Base-by-base conservation (phyloP, 768 basidiomycete species). In the Pleurotus tuber-regium region DNA sequence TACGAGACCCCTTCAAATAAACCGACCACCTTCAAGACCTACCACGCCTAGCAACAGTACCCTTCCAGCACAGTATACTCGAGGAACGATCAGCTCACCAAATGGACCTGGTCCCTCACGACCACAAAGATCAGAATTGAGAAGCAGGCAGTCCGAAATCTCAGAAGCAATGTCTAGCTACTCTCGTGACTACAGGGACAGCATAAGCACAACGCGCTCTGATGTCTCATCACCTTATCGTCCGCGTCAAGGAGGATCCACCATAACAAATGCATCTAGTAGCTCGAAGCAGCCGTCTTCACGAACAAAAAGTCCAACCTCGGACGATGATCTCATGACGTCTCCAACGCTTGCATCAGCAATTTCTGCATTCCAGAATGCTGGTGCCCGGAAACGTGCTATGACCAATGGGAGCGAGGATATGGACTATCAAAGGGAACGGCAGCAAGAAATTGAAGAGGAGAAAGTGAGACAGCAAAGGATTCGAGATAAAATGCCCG, bases 341-440 rank as follows among this genome's bases (percentile, higher is more conserved):
- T 77, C 82, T 23, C 72, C 76, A 2, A 70, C 80, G 11, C 63
- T 87, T 30, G 70, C 70, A 12, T 73, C 74, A 42, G 86, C 78
- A 11, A 69, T 90, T 61, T 80, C 86, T 51, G 86, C 88, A 19
- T 91, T 91, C 64, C 80, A 83, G 61, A 76, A 78, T 46, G 82
- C 83, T 3, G 83, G 81, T 38, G 70, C 74, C n/a, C 74, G 83
- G 29, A 74, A 74, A 56, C 82, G 82, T 31, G 76, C 72, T 11
- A 75, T 75, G 64, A 71, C 74, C 11, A 74, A 78, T 49, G 80
- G 77, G 26, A 72, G 70, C 43, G 74, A 79, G 9, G 83, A 84
- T 39, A 62, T 66, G 33, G 79, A 83, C 36, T 78, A 83, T 59
- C 77, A 80, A 57, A 68, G 73, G 53, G 82, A 84, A 60, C 73